Evolutionary conservation across 306 rosid genomes (phyloP), one percentile per base, ranked within the genome.

Genomic region (Morella rubra): DNA sequence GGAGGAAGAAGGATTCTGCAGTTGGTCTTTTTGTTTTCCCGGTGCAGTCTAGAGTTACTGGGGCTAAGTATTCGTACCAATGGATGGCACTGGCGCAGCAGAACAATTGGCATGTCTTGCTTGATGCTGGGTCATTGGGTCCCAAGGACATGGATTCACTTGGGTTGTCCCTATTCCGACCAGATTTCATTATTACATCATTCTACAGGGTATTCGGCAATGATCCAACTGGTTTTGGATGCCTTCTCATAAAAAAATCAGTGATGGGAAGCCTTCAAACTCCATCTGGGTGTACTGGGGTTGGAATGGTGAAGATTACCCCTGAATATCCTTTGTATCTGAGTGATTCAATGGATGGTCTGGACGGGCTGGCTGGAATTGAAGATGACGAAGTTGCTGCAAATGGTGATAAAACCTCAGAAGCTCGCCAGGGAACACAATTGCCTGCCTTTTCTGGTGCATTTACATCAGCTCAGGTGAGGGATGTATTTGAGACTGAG

Each of bases 131-230:
- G 10, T 94, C 98, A 10, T 77, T 94, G 83, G 98, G 98, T 60
- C 98, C 98, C 52, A 94, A 94, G 86, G 98, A 94, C 81, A 94
- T 94, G 98, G 98, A 94, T 83, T 94, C 98, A 0, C 98, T 94
- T 71, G 98, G 98, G 64, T 73, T 94, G 85, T 94, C 98, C 27
- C 84, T 94, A 37, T 94, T 94, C 86, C 81, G 98, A 77, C 98
- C 98, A 50, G 98, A 94, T 90, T 94, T 94, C 73, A 90, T 94
- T 69, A 81, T 92, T 60, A 94, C 98, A 6, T 94, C 98, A 13
- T 94, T 94, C 86, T 94, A 94, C 91, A 87, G 97, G 82, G 97
- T 94, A 58, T 94, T 94, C 68, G 98, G 98, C 16, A 85, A 79
- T 82, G 98, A 94, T 73, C 98, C 98, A 54, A 91, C 98, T 15